These are phyloP conservation scores for Pichia ethanolica DNA, from an alignment of 805 yeast species.

Conservation along the genomic window DNA sequence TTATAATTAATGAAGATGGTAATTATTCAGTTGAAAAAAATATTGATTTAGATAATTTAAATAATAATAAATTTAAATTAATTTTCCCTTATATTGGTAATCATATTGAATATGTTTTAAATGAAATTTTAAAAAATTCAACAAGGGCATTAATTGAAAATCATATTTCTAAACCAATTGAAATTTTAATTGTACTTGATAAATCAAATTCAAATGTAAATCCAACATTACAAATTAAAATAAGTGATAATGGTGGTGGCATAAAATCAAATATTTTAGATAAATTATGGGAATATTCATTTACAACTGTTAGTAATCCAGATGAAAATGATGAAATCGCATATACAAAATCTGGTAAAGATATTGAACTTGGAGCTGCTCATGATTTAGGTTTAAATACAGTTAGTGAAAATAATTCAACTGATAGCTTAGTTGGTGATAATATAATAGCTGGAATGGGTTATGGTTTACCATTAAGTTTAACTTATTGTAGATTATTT, in stretches of 20 bases:
- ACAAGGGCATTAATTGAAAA: conserved; percentile 83
- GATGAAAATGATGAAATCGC: neutral
- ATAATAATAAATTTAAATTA: conserved; percentile 25
- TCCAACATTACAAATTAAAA: conserved; percentile 52
- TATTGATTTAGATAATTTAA: neutral
- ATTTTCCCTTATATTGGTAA: conserved; percentile 78
- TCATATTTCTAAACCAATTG: conserved; percentile 37
- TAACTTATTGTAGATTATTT: conserved; percentile 66
- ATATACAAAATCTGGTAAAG: conserved; percentile 23
- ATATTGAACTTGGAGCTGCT: conserved; percentile 22
- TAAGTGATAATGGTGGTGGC: conserved; percentile 88
- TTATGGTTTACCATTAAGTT: conserved; percentile 82
- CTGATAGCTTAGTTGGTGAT: conserved; percentile 1
- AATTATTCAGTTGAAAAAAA: conserved; percentile 18
- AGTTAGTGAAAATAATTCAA: neutral
- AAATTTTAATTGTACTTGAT: conserved; percentile 37
- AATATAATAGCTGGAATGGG: conserved; percentile 89
- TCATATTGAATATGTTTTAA: conserved; percentile 80
- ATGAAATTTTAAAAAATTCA: conserved; percentile 82
- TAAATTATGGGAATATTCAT: conserved; percentile 79
- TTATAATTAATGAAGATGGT: conserved; percentile 23
- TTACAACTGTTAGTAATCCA: conserved; percentile 53
- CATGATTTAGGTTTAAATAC: conserved; percentile 52
- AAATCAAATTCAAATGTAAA: conserved; percentile 24
- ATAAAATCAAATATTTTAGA: conserved; percentile 58